These are phyloP conservation scores for Pneumocystis oryctolagi DNA, from an alignment of 1,139 yeast species.

Conservation along the genomic window DNA sequence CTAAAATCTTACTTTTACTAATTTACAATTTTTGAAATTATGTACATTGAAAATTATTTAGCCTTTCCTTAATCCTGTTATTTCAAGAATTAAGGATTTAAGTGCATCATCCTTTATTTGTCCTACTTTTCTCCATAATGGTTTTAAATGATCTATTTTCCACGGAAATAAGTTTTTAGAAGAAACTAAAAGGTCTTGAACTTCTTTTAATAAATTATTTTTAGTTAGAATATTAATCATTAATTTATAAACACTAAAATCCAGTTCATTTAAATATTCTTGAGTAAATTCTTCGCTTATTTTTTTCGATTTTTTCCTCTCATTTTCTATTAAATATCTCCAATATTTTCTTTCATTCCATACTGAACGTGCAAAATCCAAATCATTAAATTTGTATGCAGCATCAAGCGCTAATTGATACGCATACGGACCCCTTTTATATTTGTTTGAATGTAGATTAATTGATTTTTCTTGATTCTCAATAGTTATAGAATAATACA, in stretches of 20 bases:
- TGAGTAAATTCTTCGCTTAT: neutral
- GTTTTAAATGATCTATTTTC: neutral
- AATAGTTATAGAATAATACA: neutral
- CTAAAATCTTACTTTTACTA: neutral
- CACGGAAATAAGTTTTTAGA: neutral
- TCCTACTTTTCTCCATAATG: neutral
- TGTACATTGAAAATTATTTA: neutral
- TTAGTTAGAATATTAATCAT: neutral
- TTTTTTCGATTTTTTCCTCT: neutral
- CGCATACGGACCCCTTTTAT: conserved; percentile 2
- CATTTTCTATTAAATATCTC: neutral
- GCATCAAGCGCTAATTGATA: conserved; percentile 9
- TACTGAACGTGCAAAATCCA: conserved; percentile 5
- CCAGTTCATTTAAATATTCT: neutral
- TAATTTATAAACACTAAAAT: neutral
- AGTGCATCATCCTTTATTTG: neutral
- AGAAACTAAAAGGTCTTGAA: neutral
- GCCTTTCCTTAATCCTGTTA: neutral
- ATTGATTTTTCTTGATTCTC: neutral
- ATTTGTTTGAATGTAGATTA: neutral
- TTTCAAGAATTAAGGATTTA: neutral
- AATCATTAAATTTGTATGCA: conserved; percentile 6
- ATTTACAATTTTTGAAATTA: neutral
- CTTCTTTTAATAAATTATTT: neutral
- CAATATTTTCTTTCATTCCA: conserved; percentile 9